Base-by-base conservation (phyloP, 176 grass and related monocot genomes). In the Elymus sibiricus region DNA sequence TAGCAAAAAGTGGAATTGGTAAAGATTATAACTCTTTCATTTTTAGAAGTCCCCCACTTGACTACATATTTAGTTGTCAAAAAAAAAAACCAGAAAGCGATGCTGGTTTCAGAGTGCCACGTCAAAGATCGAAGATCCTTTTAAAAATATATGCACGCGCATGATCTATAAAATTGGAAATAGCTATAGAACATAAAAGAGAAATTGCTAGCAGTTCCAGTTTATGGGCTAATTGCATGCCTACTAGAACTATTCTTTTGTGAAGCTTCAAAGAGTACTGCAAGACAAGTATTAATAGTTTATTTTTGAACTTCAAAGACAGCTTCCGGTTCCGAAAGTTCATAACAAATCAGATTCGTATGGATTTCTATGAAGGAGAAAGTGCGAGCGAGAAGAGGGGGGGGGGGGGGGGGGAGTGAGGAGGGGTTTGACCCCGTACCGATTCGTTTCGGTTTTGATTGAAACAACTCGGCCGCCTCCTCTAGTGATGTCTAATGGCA, bases 71-170 rank as follows among this genome's bases (percentile, higher is more conserved):
- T n/a, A n/a, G n/a, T n/a, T n/a, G n/a, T n/a, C n/a, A n/a, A n/a
- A n/a, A n/a, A n/a, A n/a, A n/a, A n/a, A n/a, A n/a, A n/a, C n/a
- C n/a, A n/a, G 82, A 89, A 17, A 76, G 83, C 34, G 88, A 81
- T 42, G 39, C 66, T 85, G 26, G 85, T 89, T 56, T 85, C 79
- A 44, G n/a, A 53, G 2, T 11, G 21, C 61, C 27, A 68, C 77
- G 29, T 43, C 31, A 79, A 67, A 62, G 44, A 40, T 78, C 59
- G 26, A 66, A 66, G 27, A 11, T 70, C 22, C 5, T 70, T 59
- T 40, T 27, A 81, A 81, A 79, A 42, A 81, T 17, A 68, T 14
- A 11, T 17, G 21, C 12, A 12, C 1, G 11, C 13, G 38, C 9
- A 14, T 21, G 47, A 83, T 59, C 15, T 21, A 28, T 13, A 28